Percentiles rank a stretch among this genome's conserved stretches.
Evolutionary conservation across 2,329 filamentous ascomycete genomes (phyloP).

Genomic region (Microsporum canis): DNA sequence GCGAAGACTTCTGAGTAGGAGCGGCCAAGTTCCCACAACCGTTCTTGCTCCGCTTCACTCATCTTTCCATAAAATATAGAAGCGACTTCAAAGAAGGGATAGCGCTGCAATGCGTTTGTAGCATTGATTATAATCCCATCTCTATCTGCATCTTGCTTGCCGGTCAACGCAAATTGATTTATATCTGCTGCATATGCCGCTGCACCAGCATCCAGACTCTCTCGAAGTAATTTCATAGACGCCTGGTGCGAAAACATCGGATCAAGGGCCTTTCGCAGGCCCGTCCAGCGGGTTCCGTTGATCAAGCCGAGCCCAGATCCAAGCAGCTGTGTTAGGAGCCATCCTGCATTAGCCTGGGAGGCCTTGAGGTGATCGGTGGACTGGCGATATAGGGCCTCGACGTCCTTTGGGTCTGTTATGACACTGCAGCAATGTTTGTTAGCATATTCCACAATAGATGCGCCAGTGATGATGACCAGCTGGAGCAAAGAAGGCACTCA

Average conservation of each 20-base stretch:
- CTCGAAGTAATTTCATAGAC: not conserved
- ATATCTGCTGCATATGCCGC: not conserved
- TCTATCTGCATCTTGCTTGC: not conserved
- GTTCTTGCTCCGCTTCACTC: not conserved
- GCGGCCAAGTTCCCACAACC: not conserved
- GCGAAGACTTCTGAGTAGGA: not conserved
- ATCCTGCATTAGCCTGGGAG: constrained; percentile 32
- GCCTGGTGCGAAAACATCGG: not conserved
- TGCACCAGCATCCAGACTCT: not conserved
- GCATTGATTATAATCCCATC: not conserved
- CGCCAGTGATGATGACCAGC: too few relatives aligned
- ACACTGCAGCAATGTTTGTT: constrained; percentile 21
- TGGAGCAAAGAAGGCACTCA: not conserved
- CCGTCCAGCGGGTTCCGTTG: constrained; percentile 23
- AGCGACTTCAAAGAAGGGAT: constrained; percentile 1
- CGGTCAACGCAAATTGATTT: not conserved
- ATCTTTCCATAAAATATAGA: not conserved
- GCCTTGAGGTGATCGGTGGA: constrained; percentile 38
- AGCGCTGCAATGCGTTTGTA: not conserved
- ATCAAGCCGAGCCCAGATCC: constrained; percentile 37
- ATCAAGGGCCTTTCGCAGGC: not conserved
- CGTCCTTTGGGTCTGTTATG: constrained; percentile 25
- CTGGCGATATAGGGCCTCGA: constrained; percentile 33
- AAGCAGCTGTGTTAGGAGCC: constrained; percentile 31
- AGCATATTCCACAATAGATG: not conserved